A percentile compares a stretch with the other conserved stretches of the same genome.
phyloP scores from a whole-genome alignment of 1,139 yeast species.

The Suhomyces taliae region DNA sequence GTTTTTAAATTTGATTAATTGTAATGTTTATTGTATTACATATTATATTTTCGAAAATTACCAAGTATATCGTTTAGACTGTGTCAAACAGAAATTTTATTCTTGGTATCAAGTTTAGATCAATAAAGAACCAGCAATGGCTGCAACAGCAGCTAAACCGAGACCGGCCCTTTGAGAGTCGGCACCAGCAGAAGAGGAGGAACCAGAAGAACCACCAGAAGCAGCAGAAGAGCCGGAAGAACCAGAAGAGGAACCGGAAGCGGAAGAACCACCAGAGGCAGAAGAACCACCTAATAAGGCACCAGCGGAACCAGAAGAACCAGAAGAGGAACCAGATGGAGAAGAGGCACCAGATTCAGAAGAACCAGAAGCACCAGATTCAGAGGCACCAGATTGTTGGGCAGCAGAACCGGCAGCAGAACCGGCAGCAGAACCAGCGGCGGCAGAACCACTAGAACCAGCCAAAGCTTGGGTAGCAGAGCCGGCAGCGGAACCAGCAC shows the following conservation, averaged over 20 bases:
- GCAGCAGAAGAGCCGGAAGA: slow-evolving; percentile 10
- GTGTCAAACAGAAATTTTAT: slow-evolving; percentile 5
- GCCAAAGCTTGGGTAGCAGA: slow-evolving; percentile 43
- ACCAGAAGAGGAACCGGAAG: slow-evolving; percentile 3
- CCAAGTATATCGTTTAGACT: not conserved
- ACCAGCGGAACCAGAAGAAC: slow-evolving; percentile 18
- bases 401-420: slow-evolving; percentile 25
- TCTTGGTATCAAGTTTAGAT: slow-evolving; percentile 14
- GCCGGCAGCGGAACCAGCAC: slow-evolving; percentile 44
- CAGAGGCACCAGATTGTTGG: slow-evolving; percentile 1
- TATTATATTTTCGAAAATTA: slow-evolving; percentile 1
- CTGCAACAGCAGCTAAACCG: slow-evolving; percentile 25
- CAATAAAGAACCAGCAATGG: slow-evolving; percentile 26
- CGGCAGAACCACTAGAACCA: slow-evolving; percentile 16
- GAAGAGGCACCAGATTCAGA: not conserved
- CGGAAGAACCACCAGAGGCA: slow-evolving; percentile 5
- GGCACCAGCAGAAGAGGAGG: slow-evolving; percentile 9
- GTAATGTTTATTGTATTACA: not conserved
- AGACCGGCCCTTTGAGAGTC: slow-evolving; percentile 14
- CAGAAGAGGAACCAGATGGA: slow-evolving; percentile 18
- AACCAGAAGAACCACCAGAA: slow-evolving; percentile 9
- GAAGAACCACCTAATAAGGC: slow-evolving; percentile 1
- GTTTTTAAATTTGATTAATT: not conserved
- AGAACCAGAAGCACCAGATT: slow-evolving; percentile 4
- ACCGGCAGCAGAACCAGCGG: slow-evolving; percentile 28